These are phyloP conservation scores for Seiridium unicorne DNA, from an alignment of 2,329 filamentous ascomycete genomes.

Conservation along the genomic window DNA sequence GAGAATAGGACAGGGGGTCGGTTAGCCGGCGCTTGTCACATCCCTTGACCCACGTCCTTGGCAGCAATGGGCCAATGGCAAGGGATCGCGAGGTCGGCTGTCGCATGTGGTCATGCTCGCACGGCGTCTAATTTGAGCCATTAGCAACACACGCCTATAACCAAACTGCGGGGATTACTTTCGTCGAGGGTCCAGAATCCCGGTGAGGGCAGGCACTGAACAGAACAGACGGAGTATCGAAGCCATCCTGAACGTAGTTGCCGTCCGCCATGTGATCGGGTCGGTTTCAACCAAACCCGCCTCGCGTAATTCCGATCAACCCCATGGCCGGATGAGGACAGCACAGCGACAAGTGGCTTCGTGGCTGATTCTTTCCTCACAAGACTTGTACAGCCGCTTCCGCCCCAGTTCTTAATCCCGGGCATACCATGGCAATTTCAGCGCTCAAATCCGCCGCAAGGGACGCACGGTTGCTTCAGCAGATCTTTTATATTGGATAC, in stretches of 20 bases:
- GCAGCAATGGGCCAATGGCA: constrained; percentile 19
- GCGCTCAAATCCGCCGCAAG: no score
- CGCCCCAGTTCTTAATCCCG: not conserved
- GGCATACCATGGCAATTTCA: not conserved
- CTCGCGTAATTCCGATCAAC: no score
- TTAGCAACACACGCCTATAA: not conserved
- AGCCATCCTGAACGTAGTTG: not conserved
- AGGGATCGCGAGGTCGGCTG: constrained; percentile 13
- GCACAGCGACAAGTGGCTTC: not conserved
- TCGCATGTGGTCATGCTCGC: constrained; percentile 12
- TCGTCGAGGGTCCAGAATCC: not conserved
- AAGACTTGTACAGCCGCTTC: not conserved
- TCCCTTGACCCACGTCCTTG: constrained; percentile 1
- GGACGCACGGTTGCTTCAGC: no score
- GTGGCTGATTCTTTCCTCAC: not conserved
- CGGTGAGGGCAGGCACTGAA: no score
- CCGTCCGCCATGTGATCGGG: not conserved
- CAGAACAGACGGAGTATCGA: no score
- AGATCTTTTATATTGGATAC: no score
- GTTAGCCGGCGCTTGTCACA: constrained; percentile 8
- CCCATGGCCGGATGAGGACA: no score
- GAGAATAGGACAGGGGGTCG: constrained; percentile 10
- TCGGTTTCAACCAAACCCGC: not conserved
- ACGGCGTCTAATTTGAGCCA: constrained; percentile 11
- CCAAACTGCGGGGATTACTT: not conserved